A percentile compares a stretch with the other conserved stretches of the same genome.
Evolutionary conservation across 257 asterid genomes (phyloP).

Genomic region (Dorcoceras hygrometricum): DNA sequence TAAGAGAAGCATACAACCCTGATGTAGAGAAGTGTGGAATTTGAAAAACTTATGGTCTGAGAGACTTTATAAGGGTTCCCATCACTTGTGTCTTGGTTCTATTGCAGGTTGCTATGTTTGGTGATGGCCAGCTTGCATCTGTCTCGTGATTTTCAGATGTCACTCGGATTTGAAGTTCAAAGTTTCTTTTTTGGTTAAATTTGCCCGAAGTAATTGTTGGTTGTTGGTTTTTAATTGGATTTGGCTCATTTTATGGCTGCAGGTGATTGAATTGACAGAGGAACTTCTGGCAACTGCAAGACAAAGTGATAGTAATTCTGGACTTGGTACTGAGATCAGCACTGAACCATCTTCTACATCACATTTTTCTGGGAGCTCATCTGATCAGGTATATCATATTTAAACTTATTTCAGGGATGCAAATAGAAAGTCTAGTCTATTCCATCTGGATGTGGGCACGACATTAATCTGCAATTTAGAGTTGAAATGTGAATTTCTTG

Average conservation of each 20-base stretch:
- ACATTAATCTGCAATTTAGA: not conserved
- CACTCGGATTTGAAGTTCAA: constrained; percentile 74
- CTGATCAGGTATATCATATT: constrained; percentile 40
- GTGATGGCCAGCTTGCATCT: constrained; percentile 83
- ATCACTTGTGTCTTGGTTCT: constrained; percentile 84
- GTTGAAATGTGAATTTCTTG: not conserved
- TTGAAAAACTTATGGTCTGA: constrained; percentile 38
- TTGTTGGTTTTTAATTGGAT: constrained; percentile 24
- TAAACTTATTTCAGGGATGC: not conserved
- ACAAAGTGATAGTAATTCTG: constrained; percentile 57
- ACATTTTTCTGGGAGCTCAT: constrained; percentile 42
- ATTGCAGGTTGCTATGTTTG: constrained; percentile 89
- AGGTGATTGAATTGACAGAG: constrained; percentile 92
- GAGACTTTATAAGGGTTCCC: constrained; percentile 63
- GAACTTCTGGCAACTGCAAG: constrained; percentile 88
- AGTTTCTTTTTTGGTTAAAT: constrained; percentile 31
- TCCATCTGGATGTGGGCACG: not conserved
- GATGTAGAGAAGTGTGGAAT: constrained; percentile 48
- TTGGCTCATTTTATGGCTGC: constrained; percentile 33
- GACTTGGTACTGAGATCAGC: constrained; percentile 40
- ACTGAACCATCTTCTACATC: constrained; percentile 49
- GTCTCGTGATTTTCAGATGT: constrained; percentile 74
- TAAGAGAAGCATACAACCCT: constrained; percentile 35
- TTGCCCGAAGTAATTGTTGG: constrained; percentile 16
- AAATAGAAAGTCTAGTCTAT: not conserved